A percentile compares a stretch with the other conserved stretches of the same genome.
Evolutionary conservation across 805 yeast genomes (phyloP).

Genomic region (Komagataella phaffii): DNA sequence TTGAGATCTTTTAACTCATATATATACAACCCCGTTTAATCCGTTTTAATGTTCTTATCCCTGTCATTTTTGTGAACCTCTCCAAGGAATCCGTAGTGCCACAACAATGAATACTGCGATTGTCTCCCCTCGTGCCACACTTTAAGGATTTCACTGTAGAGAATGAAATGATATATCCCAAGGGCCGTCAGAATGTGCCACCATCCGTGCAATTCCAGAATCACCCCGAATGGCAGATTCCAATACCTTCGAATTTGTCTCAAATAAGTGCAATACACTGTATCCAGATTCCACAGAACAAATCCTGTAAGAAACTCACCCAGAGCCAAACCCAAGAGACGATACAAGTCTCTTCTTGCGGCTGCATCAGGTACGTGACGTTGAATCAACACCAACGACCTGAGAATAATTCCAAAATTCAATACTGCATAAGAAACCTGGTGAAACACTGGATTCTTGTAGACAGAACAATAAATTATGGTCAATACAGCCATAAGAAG

Average conservation of each 20-base stretch:
- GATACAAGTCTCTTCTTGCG: conserved; percentile 35
- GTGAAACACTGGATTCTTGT: conserved; percentile 71
- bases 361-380: conserved; percentile 34
- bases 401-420: conserved; percentile 50
- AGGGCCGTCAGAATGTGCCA: conserved; percentile 80
- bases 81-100: conserved; percentile 46
- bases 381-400: conserved; percentile 37
- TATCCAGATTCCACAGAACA: conserved; percentile 76
- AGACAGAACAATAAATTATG: conserved; percentile 41
- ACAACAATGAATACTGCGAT: conserved; percentile 36
- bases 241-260: conserved; percentile 40
- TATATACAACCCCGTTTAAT: background rate
- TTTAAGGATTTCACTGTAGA: conserved; percentile 63
- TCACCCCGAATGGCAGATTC: conserved; percentile 75
- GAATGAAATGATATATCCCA: conserved; percentile 73
- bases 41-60: conserved; percentile 1
- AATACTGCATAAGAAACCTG: conserved; percentile 70
- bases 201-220: conserved; percentile 89
- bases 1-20: background rate
- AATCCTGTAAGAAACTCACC: conserved; percentile 57
- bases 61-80: conserved; percentile 19
- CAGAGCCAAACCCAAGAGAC: conserved; percentile 47
- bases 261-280: conserved; percentile 56
- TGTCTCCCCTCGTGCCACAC: conserved; percentile 42
- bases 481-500: conserved; percentile 32